Evolutionary conservation across 371 early-diverging fungal genomes (phyloP).

Genomic region (Modicella reniformis): DNA sequence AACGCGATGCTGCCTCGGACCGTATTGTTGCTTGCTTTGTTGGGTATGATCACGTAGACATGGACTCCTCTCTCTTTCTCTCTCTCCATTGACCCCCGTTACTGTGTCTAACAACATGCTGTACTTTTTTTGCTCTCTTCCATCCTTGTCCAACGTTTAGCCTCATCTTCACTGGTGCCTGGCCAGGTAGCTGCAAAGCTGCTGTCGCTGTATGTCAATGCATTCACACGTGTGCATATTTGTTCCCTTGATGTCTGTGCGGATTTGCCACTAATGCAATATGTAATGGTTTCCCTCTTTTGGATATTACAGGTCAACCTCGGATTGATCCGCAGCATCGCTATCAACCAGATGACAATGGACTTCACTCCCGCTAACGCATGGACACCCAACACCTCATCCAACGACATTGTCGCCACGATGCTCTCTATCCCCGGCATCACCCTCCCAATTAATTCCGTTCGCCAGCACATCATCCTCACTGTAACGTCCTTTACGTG

Average conservation of each 20-base stretch:
- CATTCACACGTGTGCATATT: neutral
- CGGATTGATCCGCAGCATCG: conserved; percentile 39
- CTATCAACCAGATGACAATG: conserved; percentile 50
- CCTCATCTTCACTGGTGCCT: conserved; percentile 45
- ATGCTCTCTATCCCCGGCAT: conserved; percentile 51
- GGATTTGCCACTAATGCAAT: neutral
- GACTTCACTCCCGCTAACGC: conserved; percentile 43
- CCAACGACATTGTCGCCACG: conserved; percentile 37
- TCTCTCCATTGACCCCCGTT: neutral
- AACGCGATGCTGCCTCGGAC: conserved; percentile 34
- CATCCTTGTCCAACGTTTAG: conserved; percentile 7
- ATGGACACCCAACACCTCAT: conserved; percentile 38
- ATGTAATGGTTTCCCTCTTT: neutral
- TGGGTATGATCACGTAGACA: conserved; percentile 17
- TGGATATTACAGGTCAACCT: conserved; percentile 31
- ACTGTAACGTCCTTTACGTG: no score
- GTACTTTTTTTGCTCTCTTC: neutral
- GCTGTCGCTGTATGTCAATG: conserved; percentile 32
- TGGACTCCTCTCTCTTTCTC: neutral
- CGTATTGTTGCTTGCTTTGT: conserved; percentile 46
- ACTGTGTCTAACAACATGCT: no score
- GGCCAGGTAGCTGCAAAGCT: conserved; percentile 50
- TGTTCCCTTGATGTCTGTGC: neutral
- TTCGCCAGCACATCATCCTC: conserved; percentile 40
- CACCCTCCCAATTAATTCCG: conserved; percentile 31